Evolutionary conservation across 192 early-diverging fungal genomes (phyloP), one percentile per base, ranked within the genome.

Genomic region (Geosiphon pyriformis): DNA sequence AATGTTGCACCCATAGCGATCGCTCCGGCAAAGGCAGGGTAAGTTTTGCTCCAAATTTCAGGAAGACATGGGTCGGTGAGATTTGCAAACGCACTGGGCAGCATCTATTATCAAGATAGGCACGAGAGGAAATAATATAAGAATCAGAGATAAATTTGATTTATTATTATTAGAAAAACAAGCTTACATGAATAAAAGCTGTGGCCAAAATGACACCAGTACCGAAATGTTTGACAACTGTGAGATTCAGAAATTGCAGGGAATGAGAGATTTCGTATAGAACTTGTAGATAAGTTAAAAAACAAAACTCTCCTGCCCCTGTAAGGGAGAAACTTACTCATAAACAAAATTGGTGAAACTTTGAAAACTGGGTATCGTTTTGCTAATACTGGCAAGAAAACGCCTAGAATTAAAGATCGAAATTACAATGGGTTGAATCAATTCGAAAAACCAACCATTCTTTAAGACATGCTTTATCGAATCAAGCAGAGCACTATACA

Each of bases 131-230:
- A 23, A 23, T 18, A n/a, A 32, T 12, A 35, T 35, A 35, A 34
- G 1, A 42, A 46, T 46, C 42, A 46, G 17, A 46, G 6, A 52
- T 52, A n/a, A 22, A 22, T n/a, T 52, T 52, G 50, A n/a, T 7
- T 52, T 52, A 10, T 52, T 22, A 52, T 7, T 20, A 20, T 4
- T 4, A 42, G 6, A 42, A 42, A 42, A 42, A 42, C 15, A 10
- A 53, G 15, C 63, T 37, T 35, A 73, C 72, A 69, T 92, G 90
- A 47, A 92, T 84, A 53, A 92, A 87, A 4, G 83, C 83, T 8
- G 90, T 92, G 8, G 90, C 84, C 25, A 90, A 54, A 57, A 92
- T 88, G 6, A 90, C 83, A 0, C 88, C 90, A 0, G 76, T 80
- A 30, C 82, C 82, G 51, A 76, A 77, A 61, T 77, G 49, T 62